These are phyloP conservation scores for Globisporangium mamillatum DNA, from an alignment of 352 stramenopile species.

Conservation along the genomic window DNA sequence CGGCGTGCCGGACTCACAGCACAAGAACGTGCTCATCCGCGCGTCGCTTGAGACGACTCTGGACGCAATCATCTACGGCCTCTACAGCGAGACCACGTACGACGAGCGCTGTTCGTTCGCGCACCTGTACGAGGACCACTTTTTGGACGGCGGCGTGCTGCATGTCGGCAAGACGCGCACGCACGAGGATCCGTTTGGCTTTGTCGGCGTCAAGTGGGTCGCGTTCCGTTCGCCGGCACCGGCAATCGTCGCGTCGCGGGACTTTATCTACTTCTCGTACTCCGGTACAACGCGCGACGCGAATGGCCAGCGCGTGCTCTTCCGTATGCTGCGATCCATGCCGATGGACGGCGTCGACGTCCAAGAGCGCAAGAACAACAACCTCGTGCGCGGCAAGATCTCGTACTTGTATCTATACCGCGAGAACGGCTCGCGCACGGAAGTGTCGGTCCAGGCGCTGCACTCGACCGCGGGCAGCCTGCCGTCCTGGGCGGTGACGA, in stretches of 20 bases:
- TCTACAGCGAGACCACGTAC: conserved; percentile 38
- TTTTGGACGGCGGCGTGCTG: conserved; percentile 45
- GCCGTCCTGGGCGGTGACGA: conserved; percentile 34
- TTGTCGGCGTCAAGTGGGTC: conserved; percentile 46
- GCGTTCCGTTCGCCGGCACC: conserved; percentile 38
- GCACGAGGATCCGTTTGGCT: conserved; percentile 38
- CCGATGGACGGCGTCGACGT: conserved; percentile 36
- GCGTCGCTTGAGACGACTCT: conserved; percentile 39
- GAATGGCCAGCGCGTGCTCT: conserved; percentile 37
- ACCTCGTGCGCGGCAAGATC: conserved; percentile 37
- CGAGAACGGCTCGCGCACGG: conserved; percentile 30
- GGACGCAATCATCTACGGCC: conserved; percentile 39
- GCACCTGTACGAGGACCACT: conserved; percentile 45
- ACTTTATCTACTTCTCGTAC: conserved; percentile 45
- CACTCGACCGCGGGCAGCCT: conserved; percentile 34
- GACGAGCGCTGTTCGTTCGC: conserved; percentile 32
- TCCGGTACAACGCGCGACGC: conserved; percentile 31
- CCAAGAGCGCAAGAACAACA: conserved; percentile 24
- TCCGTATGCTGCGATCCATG: conserved; percentile 35
- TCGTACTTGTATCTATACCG: conserved; percentile 38
- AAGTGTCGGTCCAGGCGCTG: conserved; percentile 31
- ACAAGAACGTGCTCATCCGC: conserved; percentile 24
- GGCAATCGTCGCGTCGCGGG: conserved; percentile 32
- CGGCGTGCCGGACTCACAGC: conserved; percentile 24
- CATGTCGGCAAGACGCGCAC: conserved; percentile 32